Evolutionary conservation across 192 early-diverging fungal genomes (phyloP), one percentile per base, ranked within the genome.

Genomic region (Gonapodya sp.): DNA sequence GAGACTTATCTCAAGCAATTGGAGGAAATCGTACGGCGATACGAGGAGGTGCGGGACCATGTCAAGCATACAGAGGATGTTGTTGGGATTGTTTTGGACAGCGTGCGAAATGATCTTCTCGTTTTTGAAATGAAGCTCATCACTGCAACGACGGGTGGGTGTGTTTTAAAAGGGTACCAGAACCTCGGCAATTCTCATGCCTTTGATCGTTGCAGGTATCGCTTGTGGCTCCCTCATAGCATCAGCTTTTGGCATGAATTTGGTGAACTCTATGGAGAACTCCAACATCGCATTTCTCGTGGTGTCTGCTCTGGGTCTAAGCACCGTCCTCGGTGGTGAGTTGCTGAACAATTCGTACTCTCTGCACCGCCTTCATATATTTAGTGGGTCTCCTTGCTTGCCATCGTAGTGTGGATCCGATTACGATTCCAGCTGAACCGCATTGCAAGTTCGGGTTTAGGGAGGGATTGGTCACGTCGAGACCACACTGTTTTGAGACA

Each of bases 1-100:
- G 96, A 97, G 83, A 92, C 95, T 30, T 97, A 97, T 80, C 81
- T 94, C 46, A 96, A 93, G 83, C 89, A 95, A 79, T 89, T 93
- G 0, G 95, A 96, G 82, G 96, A 95, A 83, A 91, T 64, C 46
- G 46, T 64, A 8, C 46, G 46, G 8, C 46, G 46, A 24, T 64
- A 64, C 24, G 46, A 64, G 24, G 46, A 64, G 24, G 46, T 64
- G 46, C 46, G 46, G 8, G 46, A 64, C 46, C 46, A 94, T 79
- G 89, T 94, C 87, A 86, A 90, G 75, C 91, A 92, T 1, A 95
- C 95, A 0, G 94, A 96, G 80, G 93, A 93, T 73, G 92, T 97
- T 80, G 92, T 93, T 34, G 93, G 93, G 81, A 92, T 97, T 36
- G 91, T 94, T 35, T 89, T 96, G 31, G 95, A 94, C 81, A 89